Percentiles rank a stretch among this genome's conserved stretches.
These are phyloP conservation scores for Macrolepiota albuminosa DNA, from an alignment of 768 basidiomycete genomes.

Conservation along the genomic window DNA sequence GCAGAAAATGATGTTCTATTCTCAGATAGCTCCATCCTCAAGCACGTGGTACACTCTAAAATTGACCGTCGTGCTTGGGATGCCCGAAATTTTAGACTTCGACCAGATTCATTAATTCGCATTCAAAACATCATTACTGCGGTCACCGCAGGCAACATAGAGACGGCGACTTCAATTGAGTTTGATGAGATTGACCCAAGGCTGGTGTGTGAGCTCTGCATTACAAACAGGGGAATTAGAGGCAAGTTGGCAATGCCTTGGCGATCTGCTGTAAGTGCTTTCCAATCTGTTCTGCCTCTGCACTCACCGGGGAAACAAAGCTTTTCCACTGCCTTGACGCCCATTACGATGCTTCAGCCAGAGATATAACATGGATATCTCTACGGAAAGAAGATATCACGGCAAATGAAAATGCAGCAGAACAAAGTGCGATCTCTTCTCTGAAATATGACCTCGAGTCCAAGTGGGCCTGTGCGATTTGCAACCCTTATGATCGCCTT, in stretches of 20 bases:
- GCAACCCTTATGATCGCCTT: constrained; percentile 1
- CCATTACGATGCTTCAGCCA: background rate
- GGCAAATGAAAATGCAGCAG: background rate
- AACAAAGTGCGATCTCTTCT: background rate
- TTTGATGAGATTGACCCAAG: background rate
- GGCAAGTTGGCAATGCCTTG: constrained; percentile 1
- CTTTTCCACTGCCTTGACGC: background rate
- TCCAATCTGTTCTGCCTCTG: background rate
- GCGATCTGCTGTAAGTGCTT: constrained; percentile 3
- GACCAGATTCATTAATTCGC: background rate
- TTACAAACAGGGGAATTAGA: background rate
- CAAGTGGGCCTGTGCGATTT: constrained; percentile 4
- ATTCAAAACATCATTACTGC: constrained; percentile 3
- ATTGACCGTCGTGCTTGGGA: background rate
- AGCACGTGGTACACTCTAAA: background rate
- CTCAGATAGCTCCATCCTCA: background rate
- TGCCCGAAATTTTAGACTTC: background rate
- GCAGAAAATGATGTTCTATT: background rate
- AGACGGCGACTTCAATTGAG: constrained; percentile 3
- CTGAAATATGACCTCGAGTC: background rate
- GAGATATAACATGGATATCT: background rate
- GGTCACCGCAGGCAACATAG: background rate
- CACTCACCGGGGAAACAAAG: background rate
- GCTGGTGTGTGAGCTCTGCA: constrained; percentile 5
- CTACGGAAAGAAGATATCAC: background rate